These are phyloP conservation scores for Pythium aphanidermatum DNA, from an alignment of 352 stramenopile species.

Conservation along the genomic window DNA sequence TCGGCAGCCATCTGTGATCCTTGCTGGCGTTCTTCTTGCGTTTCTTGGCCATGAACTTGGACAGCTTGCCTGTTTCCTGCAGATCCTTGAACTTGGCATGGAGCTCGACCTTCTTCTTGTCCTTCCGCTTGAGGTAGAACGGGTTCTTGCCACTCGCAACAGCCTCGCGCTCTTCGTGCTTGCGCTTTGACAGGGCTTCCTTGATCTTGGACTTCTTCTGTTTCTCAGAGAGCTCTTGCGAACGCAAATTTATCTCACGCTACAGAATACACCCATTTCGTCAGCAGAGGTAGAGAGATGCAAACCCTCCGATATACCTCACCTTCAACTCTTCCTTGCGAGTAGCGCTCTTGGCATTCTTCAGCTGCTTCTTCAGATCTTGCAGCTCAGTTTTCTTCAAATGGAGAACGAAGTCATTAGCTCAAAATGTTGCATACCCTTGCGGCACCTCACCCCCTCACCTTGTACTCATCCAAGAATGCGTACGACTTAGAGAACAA, in stretches of 20 bases:
- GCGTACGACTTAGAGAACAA: slow-evolving; percentile 85
- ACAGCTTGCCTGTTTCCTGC: slow-evolving; percentile 80
- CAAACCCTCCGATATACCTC: slow-evolving; percentile 1
- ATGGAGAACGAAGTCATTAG: too few relatives aligned
- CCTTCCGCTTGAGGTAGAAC: slow-evolving; percentile 90
- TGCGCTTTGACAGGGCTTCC: slow-evolving; percentile 66
- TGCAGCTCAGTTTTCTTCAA: slow-evolving; percentile 69
- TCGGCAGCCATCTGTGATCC: slow-evolving; percentile 88
- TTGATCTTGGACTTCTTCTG: slow-evolving; percentile 73
- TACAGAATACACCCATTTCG: slow-evolving; percentile 6
- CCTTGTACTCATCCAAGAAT: slow-evolving; percentile 88
- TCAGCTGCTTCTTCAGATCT: slow-evolving; percentile 78
- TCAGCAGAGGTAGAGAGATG: neutral
- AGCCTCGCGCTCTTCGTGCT: slow-evolving; percentile 81
- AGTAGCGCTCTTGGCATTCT: slow-evolving; percentile 53
- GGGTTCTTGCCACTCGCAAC: slow-evolving; percentile 87
- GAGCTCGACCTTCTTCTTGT: slow-evolving; percentile 89
- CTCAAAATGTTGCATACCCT: neutral
- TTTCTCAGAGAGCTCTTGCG: slow-evolving; percentile 67
- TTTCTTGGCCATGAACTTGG: slow-evolving; percentile 92
- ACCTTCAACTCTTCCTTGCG: slow-evolving; percentile 82
- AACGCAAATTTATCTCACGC: slow-evolving; percentile 61
- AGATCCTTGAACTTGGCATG: slow-evolving; percentile 90
- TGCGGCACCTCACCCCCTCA: slow-evolving; percentile 2
- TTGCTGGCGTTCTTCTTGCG: slow-evolving; percentile 93